Evolutionary conservation across 2,329 filamentous ascomycete genomes (phyloP), one percentile per base, ranked within the genome.

Genomic region (Arthrobotrys megalospora): DNA sequence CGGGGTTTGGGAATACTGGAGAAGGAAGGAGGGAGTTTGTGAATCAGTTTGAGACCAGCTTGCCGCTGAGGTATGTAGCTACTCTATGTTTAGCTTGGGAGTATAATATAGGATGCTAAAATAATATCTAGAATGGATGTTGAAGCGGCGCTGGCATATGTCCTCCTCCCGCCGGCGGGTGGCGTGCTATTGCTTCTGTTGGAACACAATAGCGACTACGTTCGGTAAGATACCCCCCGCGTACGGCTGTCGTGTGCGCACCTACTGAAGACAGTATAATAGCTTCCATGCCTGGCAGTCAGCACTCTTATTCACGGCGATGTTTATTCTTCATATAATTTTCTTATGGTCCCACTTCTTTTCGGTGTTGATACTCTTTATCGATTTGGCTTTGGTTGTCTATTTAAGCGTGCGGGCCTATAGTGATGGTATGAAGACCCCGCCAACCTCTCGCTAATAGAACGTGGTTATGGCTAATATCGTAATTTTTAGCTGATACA

Each of bases 211-310:
- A 97, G 94, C 83, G 96, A 99, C 85, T 99, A 97, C 85, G 96
- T 99, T 72, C 89, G 96, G 92, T 95, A 85, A 75, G 89, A 47
- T 16, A 32, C 21, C 41, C 41, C 62, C 14, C 43, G 28, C 12
- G 16, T 16, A 21, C 10, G 12, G n/a, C 24, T 45, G 75, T 52
- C 60, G 43, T 36, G 67, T 69, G 34, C 24, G 4, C 36, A 34
- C 12, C 7, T 58, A 19, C 45, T 69, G 19, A 62, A 6, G 8
- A 28, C 12, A 60, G 76, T 68, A 53, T n/a, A 62, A 11, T 63
- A 95, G 93, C 80, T 98, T 98, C 82, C 96, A 99, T 84, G 96
- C 96, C 6, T 99, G 96, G 95, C 96, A 99, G 85, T 93, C 92
- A 6, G 91, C 91, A 80, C 87, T 97, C 82, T 85, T 97, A 2